Evolutionary conservation across 2,329 filamentous ascomycete genomes (phyloP), one percentile per base, ranked within the genome.

Genomic region (Albifimbria verrucaria): DNA sequence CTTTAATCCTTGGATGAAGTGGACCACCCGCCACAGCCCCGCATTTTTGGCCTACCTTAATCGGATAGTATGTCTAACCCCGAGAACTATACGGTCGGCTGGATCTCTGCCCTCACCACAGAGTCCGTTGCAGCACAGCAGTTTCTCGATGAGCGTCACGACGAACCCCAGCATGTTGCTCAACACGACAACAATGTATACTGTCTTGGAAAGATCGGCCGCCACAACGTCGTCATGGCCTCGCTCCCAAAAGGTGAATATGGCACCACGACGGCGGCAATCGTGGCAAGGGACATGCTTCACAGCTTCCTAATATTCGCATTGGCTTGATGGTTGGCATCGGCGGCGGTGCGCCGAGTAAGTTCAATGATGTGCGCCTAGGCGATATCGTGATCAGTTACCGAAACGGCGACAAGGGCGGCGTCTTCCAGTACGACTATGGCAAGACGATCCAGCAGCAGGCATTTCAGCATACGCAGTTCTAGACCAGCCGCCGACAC

Each of bases 131-230:
- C 74, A 7, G 73, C 74, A 2, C 57, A 58, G 26, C 56, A 48
- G 0, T 68, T 75, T 23, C 68, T 77, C 5, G 73, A 78, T 47
- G 68, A 75, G 56, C 53, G 62, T 43, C 68, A 76, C 48, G 62
- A 62, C 0, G 3, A n/a, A 0, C 43, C 43, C 22, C 10, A 21
- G 17, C 21, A 46, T 67, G 28, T 64, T n/a, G n/a, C 52, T 1
- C 22, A 18, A 6, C 21, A 64, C 9, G 67, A 69, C 23, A 62
- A 61, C 47, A 58, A 59, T 7, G 65, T 61, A 20, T 74, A 74
- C 51, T 57, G 56, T 1, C 55, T 68, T 0, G 71, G 70, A 0
- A 55, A 41, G 0, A 67, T 73, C 2, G 65, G 64, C 1, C 51
- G 52, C 4, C 69, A 74, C 28, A 68, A 74, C 20, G 58, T 75